Evolutionary conservation across 306 rosid species (phyloP).

Genomic region (Vigna radiata): DNA sequence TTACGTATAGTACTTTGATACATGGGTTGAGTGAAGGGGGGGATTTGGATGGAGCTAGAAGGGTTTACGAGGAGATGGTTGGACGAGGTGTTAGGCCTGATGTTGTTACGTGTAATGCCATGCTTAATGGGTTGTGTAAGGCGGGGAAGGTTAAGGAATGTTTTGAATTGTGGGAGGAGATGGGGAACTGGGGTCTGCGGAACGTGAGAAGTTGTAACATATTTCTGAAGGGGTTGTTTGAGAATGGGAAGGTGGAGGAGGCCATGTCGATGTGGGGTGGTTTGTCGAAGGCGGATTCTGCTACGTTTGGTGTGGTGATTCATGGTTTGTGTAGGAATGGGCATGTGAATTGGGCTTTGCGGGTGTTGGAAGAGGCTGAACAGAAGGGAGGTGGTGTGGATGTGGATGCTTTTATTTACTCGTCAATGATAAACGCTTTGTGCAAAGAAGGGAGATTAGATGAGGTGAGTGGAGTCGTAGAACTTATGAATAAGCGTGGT

Average conservation of each 20-base stretch:
- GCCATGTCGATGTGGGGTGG: conserved; percentile 63
- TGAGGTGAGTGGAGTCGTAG: conserved; percentile 60
- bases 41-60: conserved; percentile 67
- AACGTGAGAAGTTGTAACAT: conserved; percentile 76
- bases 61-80: conserved; percentile 67
- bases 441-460: conserved; percentile 77
- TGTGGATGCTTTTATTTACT: conserved; percentile 74
- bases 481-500: conserved; percentile 61
- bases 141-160: conserved; percentile 59
- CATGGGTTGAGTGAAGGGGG: conserved; percentile 76
- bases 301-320: conserved; percentile 70
- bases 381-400: conserved; percentile 54
- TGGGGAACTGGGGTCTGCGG: conserved; percentile 60
- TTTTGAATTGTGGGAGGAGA: conserved; percentile 59
- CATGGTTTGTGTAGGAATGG: conserved; percentile 87
- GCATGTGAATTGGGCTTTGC: conserved; percentile 68
- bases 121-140: conserved; percentile 69
- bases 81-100: conserved; percentile 66
- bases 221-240: conserved; percentile 74
- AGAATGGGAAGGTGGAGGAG: conserved; percentile 57
- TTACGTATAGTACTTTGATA: conserved; percentile 77
- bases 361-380: conserved; percentile 67
- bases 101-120: conserved; percentile 67
- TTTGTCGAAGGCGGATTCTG: conserved; percentile 62
- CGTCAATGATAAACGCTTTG: conserved; percentile 66